A percentile compares a stretch with the other conserved stretches of the same genome.
Conservation (phyloP, 805 yeast species). For the Candida khao-thaluensis region DNA sequence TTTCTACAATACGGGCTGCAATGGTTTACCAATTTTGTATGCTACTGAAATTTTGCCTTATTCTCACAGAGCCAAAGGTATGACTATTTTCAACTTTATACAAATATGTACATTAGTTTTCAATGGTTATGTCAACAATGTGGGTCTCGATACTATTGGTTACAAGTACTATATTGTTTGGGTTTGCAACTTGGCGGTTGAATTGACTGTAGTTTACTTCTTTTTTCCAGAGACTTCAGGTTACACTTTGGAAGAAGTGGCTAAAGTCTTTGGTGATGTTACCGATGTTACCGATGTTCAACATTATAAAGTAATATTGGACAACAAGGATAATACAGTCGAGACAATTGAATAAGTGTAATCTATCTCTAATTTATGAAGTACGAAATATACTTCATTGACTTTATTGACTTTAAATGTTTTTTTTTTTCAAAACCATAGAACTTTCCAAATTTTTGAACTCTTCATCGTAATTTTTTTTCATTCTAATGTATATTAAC, state of each 20-base stretch:
- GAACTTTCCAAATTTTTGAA: too few relatives aligned
- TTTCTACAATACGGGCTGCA: too few relatives aligned
- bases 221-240: slow-evolving; percentile 43
- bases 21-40: slow-evolving; percentile 36
- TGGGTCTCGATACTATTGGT: slow-evolving; percentile 41
- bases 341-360: too few relatives aligned
- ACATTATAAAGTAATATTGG: too few relatives aligned
- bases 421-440: too few relatives aligned
- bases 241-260: slow-evolving; percentile 42
- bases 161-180: slow-evolving; percentile 45
- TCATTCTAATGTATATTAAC: too few relatives aligned
- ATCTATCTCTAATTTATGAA: too few relatives aligned
- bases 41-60: slow-evolving; percentile 42
- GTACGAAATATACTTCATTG: too few relatives aligned
- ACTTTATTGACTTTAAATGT: too few relatives aligned
- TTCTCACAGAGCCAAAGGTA: slow-evolving; percentile 37
- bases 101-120: slow-evolving; percentile 20
- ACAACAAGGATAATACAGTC: too few relatives aligned
- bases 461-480: too few relatives aligned
- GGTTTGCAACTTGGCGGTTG: slow-evolving; percentile 28
- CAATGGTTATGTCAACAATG: slow-evolving; percentile 31
- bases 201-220: slow-evolving; percentile 28
- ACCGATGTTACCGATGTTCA: too few relatives aligned
- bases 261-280: slow-evolving; percentile 38
- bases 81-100: slow-evolving; percentile 25